Base-by-base conservation (phyloP, 139 green algal species). In the Diplosphaera chodatii region DNA sequence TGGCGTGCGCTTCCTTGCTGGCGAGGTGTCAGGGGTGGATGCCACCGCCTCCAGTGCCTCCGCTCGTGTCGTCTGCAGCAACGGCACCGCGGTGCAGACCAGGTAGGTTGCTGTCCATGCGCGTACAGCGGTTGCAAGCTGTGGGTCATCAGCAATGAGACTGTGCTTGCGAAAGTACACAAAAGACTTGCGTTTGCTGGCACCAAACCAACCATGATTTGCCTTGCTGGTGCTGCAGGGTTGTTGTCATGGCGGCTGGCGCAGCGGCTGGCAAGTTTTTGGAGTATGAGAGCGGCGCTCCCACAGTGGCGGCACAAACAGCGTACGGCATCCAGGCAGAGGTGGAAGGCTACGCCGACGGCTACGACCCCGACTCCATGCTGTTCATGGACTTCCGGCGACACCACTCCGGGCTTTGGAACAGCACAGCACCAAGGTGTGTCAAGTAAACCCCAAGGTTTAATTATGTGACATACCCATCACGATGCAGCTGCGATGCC, bases 371-470 rank as follows among this genome's bases (percentile, higher is more conserved):
- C 0, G 71, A 83, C 25, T 69, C 80, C 16, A 92, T 93, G 85
- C 76, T 91, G 32, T 96, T 96, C 75, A 96, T 96, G 90, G 90
- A 96, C 80, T 96, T 89, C 77, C 69, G 91, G 28, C 80, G 91
- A 20, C 89, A 94, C 75, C 87, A 93, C 81, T 86, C 82, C 4
- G 92, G 92, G 1, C 29, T 92, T 33, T 93, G 85, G 86, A 76
- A 78, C 27, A 74, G 40, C 33, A 77, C 69, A 22, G 91, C 68
- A 20, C n/a, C 37, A 56, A 71, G 67, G 80, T 78, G 74, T 15
- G 82, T n/a, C n/a, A n/a, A n/a, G n/a, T n/a, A n/a, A n/a, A n/a
- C n/a, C n/a, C n/a, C n/a, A n/a, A n/a, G n/a, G n/a, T n/a, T n/a
- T n/a, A n/a, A n/a, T n/a, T n/a, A n/a, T n/a, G n/a, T n/a, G n/a